Base-by-base conservation (phyloP, 495 filamentous ascomycete species). In the Cenococcum geophilum region DNA sequence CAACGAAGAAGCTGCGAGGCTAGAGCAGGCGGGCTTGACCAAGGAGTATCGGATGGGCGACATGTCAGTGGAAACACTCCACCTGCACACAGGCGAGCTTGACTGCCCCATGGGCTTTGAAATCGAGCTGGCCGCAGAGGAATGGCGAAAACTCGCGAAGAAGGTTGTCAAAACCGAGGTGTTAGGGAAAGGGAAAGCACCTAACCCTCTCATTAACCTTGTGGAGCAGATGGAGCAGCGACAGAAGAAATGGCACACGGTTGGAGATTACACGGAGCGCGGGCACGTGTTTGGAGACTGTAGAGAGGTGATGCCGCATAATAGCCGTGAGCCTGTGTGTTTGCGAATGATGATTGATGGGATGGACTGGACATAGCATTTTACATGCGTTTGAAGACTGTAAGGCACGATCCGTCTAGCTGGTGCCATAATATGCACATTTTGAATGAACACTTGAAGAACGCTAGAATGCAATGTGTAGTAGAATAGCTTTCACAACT, bases 21-120 rank as follows among this genome's bases (percentile, higher is more conserved):
- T 70, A 11, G 64, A 70, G n/a, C 47, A 51, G 22, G 37, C 36
- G 4, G 63, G 66, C 21, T 58, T 58, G 50, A 69, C 60, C 53
- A 76, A 75, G 58, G 34, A 50, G 16, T 72, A 73, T 59, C 67
- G 65, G 20, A 50, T 76, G 20, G 69, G 69, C 48, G 73, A 75
- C 42, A 61, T 65, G 32, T 64, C 59, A 14, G 61, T 63, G 21
- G 55, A 50, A 6, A 65, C 51, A 4, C 40, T 36, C 20, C 71
- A 72, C 54, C 59, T 72, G 11, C 74, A 75, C 52, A 69, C 73
- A 4, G 70, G 67, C 11, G 59, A 45, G 0, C 11, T 61, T 0
- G 69, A 72, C 54, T 76, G 74, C 50, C 68, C 67, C 0, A 69
- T 68, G 55, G 64, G 64, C 1, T 75, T 76, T 56, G 57, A 60